Conservation (phyloP, 2,329 filamentous ascomycete species). For the Claviceps quebecensis region DNA sequence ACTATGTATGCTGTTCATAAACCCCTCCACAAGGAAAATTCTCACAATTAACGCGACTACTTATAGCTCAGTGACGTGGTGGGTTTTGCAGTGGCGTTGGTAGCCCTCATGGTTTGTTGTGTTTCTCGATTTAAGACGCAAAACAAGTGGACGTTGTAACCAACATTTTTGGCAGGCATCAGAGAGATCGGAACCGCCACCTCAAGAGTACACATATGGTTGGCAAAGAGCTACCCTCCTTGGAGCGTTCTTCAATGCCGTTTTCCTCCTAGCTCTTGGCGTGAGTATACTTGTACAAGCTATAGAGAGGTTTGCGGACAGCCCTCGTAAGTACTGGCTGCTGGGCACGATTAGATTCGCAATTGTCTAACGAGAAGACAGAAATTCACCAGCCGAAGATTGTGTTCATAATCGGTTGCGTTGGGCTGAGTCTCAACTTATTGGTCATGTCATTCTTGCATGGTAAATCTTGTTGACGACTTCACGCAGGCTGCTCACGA, state of each 20-base stretch:
- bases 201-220: slow-evolving; percentile 46
- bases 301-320: slow-evolving; percentile 51
- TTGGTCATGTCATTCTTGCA: slow-evolving; percentile 53
- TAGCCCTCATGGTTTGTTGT: slow-evolving; percentile 43
- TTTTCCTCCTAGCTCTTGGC: slow-evolving; percentile 57
- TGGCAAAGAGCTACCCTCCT: slow-evolving; percentile 63
- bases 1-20: slow-evolving; percentile 49
- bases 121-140: background rate
- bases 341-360: slow-evolving; percentile 1
- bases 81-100: slow-evolving; percentile 52
- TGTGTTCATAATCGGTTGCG: slow-evolving; percentile 54
- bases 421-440: slow-evolving; percentile 54
- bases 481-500: background rate
- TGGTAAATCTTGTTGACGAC: slow-evolving; percentile 24
- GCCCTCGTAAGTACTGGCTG: slow-evolving; percentile 31
- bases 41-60: no score
- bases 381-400: slow-evolving; percentile 50
- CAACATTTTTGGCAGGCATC: slow-evolving; percentile 26
- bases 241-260: slow-evolving; percentile 70
- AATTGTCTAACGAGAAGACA: slow-evolving; percentile 16
- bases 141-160: background rate
- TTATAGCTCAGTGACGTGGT: slow-evolving; percentile 54
- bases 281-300: slow-evolving; percentile 62
- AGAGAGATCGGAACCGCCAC: slow-evolving; percentile 36
- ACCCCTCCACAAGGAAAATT: no score